These are phyloP conservation scores for Cephaloascus fragrans DNA, from an alignment of 805 yeast species.

Conservation along the genomic window DNA sequence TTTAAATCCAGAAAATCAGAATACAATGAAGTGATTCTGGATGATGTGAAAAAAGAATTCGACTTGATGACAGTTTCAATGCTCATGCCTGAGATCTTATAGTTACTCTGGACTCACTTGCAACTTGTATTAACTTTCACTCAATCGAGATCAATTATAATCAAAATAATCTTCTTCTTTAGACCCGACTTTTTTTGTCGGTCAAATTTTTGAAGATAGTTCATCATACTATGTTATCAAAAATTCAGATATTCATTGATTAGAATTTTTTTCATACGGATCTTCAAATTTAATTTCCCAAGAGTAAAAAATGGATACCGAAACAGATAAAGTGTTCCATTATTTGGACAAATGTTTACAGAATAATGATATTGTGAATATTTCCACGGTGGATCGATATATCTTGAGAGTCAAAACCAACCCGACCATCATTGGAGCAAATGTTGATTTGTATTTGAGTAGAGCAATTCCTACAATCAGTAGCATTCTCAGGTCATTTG, in stretches of 20 bases:
- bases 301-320: too few relatives aligned
- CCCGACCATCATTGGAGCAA: neutral
- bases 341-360: neutral
- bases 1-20: constrained; percentile 35
- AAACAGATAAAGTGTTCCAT: neutral
- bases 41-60: constrained; percentile 16
- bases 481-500: constrained; percentile 11
- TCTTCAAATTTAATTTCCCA: too few relatives aligned
- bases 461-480: constrained; percentile 10
- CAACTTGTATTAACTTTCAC: too few relatives aligned
- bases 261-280: too few relatives aligned
- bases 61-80: neutral
- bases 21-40: constrained; percentile 35
- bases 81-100: too few relatives aligned
- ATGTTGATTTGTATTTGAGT: neutral
- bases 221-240: too few relatives aligned
- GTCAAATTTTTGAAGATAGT: too few relatives aligned
- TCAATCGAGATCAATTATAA: too few relatives aligned
- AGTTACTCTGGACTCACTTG: too few relatives aligned
- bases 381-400: neutral
- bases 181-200: too few relatives aligned
- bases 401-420: neutral
- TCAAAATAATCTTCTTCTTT: too few relatives aligned
- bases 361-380: neutral
- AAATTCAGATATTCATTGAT: too few relatives aligned